Evolutionary conservation across 75 land plant species (phyloP).

Genomic region (Pinus tabuliformis): DNA sequence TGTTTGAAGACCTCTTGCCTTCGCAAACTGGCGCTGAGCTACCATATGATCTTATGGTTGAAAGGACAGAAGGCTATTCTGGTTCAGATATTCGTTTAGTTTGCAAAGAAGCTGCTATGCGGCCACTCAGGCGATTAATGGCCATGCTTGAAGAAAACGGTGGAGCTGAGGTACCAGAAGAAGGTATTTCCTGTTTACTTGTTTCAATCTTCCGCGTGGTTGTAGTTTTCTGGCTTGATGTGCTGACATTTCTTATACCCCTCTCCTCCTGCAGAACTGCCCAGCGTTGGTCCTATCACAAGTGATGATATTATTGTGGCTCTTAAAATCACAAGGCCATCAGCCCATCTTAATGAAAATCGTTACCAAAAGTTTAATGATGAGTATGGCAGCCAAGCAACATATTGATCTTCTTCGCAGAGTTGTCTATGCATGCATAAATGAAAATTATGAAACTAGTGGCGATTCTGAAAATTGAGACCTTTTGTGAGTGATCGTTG

Average conservation of each 20-base stretch:
- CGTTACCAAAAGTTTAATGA: constrained; percentile 88
- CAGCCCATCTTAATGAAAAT: constrained; percentile 84
- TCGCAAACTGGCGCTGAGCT: constrained; percentile 28
- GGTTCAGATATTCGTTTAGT: constrained; percentile 98
- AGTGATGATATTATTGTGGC: constrained; percentile 70
- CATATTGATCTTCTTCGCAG: background rate
- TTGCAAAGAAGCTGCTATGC: constrained; percentile 99
- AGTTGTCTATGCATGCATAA: background rate
- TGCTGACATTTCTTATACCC: constrained; percentile 1
- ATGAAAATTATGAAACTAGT: background rate
- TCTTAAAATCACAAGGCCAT: constrained; percentile 87
- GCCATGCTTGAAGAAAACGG: constrained; percentile 55
- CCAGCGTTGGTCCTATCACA: constrained; percentile 75
- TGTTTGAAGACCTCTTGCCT: constrained; percentile 85
- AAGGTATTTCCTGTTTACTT: constrained; percentile 27
- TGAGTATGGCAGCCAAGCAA: constrained; percentile 86
- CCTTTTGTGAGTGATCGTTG: background rate
- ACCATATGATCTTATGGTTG: constrained; percentile 79
- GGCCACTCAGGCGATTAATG: constrained; percentile 92
- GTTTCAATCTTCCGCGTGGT: background rate
- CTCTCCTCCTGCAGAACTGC: constrained; percentile 56
- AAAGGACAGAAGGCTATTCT: constrained; percentile 83
- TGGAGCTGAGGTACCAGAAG: constrained; percentile 36
- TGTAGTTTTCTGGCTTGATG: background rate
- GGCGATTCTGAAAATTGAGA: background rate